Percentiles rank a stretch among this genome's conserved stretches.
These are phyloP conservation scores for Pythium pyrilobum DNA, from an alignment of 352 stramenopile species.

Conservation along the genomic window DNA sequence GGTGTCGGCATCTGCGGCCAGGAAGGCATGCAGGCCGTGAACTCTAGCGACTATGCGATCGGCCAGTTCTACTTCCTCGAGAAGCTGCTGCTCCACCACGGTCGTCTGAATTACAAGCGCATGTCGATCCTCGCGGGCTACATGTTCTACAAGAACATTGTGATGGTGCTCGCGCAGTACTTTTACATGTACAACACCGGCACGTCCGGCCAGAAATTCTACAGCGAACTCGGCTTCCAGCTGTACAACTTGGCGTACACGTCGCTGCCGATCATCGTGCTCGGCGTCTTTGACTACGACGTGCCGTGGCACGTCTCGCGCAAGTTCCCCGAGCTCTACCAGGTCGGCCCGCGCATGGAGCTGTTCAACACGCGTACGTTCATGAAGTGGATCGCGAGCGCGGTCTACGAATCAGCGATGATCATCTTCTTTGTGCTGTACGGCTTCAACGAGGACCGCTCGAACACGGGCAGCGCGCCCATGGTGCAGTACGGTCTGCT, in stretches of 20 bases:
- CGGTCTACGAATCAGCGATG: conserved; percentile 60
- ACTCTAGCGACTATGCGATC: conserved; percentile 97
- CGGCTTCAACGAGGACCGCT: conserved; percentile 62
- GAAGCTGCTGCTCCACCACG: conserved; percentile 95
- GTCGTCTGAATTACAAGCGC: conserved; percentile 96
- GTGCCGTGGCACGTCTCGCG: conserved; percentile 56
- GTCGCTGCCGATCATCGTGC: conserved; percentile 86
- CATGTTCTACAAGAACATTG: conserved; percentile 99
- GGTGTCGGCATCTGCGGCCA: conserved; percentile 89
- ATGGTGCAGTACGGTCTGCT: conserved; percentile 91
- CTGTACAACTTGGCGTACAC: conserved; percentile 95
- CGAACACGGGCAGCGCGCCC: conserved; percentile 80
- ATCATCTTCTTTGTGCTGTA: conserved; percentile 71
- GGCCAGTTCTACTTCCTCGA: conserved; percentile 96
- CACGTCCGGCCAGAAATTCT: conserved; percentile 87
- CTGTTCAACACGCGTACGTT: conserved; percentile 82
- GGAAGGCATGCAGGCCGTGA: conserved; percentile 95
- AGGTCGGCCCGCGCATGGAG: conserved; percentile 64
- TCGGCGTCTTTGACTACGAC: conserved; percentile 79
- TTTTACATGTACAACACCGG: conserved; percentile 90
- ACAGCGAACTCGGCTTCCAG: conserved; percentile 72
- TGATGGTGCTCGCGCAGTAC: conserved; percentile 88
- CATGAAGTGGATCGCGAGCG: conserved; percentile 82
- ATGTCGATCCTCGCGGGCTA: conserved; percentile 93
- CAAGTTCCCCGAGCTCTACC: conserved; percentile 76